Percentiles rank a stretch among this genome's conserved stretches.
These are phyloP conservation scores for Mortierella sp. DNA, from an alignment of 371 early-diverging fungal genomes.

Conservation along the genomic window DNA sequence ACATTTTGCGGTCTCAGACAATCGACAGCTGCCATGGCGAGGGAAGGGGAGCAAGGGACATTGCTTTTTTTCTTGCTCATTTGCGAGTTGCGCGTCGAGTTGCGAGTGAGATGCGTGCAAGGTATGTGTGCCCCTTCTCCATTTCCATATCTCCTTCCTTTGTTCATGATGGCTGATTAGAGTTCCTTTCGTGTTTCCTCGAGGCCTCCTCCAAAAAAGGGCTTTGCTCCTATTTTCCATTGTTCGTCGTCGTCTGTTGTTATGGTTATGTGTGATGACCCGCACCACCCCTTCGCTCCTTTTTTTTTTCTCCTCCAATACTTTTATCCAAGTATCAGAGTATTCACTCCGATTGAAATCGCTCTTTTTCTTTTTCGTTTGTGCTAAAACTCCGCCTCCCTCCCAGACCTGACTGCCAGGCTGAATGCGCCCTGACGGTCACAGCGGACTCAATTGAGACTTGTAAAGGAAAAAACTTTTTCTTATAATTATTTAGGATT, in stretches of 20 bases:
- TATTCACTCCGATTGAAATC: slow-evolving; percentile 15
- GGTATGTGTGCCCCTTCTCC: not conserved
- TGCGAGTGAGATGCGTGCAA: not conserved
- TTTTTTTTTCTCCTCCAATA: not conserved
- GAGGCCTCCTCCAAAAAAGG: slow-evolving; percentile 17
- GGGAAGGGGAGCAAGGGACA: not conserved
- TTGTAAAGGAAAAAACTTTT: not conserved
- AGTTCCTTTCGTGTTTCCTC: slow-evolving; percentile 18
- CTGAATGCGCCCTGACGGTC: not conserved
- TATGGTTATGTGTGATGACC: slow-evolving; percentile 4
- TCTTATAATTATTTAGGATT: not conserved
- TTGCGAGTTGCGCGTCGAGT: not conserved
- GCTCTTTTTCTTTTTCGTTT: not conserved
- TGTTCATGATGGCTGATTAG: slow-evolving; percentile 10
- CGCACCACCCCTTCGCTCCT: not conserved
- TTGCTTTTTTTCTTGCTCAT: not conserved
- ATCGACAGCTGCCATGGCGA: not conserved
- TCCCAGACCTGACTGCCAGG: slow-evolving; percentile 14
- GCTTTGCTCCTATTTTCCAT: slow-evolving; percentile 8
- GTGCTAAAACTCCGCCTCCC: slow-evolving; percentile 3
- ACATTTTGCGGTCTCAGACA: not conserved
- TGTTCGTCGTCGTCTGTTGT: slow-evolving; percentile 6
- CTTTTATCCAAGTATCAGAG: not conserved
- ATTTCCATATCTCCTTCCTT: not conserved
- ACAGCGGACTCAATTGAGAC: slow-evolving; percentile 8